A percentile compares a stretch with the other conserved stretches of the same genome.
Conservation (phyloP, 2,329 filamentous ascomycete genomes). For the Huntiella decipiens region DNA sequence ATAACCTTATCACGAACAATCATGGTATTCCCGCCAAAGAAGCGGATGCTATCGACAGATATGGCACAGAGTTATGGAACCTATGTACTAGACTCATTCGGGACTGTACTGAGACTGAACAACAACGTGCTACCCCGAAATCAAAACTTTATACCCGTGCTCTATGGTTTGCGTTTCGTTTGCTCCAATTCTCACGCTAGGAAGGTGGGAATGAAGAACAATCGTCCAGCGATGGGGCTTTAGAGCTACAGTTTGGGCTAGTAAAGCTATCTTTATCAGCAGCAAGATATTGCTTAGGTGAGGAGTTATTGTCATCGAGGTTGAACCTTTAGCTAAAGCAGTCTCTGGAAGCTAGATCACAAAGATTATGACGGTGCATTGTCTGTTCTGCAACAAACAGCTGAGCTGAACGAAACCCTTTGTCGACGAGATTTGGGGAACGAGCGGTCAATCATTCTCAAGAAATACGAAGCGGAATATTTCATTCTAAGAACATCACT, state of each 20-base stretch:
- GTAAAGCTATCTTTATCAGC: constrained; percentile 50
- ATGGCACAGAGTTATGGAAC: constrained; percentile 49
- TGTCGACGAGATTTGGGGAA: not conserved
- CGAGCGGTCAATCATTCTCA: constrained; percentile 1
- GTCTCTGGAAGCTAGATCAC: constrained; percentile 22
- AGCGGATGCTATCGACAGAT: constrained; percentile 30
- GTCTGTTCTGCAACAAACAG: constrained; percentile 35
- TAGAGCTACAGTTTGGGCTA: constrained; percentile 31
- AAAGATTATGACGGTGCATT: constrained; percentile 37
- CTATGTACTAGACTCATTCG: constrained; percentile 34
- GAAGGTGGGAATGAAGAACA: constrained; percentile 19
- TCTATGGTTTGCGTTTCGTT: constrained; percentile 42
- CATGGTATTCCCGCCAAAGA: not conserved
- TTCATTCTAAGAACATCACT: constrained; percentile 45
- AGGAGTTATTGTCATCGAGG: constrained; percentile 10
- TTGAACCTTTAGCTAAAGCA: not conserved
- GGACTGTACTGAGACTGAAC: constrained; percentile 36
- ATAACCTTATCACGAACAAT: constrained; percentile 8
- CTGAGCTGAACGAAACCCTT: constrained; percentile 2
- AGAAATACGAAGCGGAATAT: constrained; percentile 33
- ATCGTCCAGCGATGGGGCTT: constrained; percentile 13
- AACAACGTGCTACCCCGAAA: constrained; percentile 16
- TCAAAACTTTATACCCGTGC: constrained; percentile 21
- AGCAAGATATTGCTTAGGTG: constrained; percentile 42
- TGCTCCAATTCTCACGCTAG: constrained; percentile 36